Evolutionary conservation across 2,329 filamentous ascomycete species (phyloP).

Genomic region (Pseudogymnoascus sp.): DNA sequence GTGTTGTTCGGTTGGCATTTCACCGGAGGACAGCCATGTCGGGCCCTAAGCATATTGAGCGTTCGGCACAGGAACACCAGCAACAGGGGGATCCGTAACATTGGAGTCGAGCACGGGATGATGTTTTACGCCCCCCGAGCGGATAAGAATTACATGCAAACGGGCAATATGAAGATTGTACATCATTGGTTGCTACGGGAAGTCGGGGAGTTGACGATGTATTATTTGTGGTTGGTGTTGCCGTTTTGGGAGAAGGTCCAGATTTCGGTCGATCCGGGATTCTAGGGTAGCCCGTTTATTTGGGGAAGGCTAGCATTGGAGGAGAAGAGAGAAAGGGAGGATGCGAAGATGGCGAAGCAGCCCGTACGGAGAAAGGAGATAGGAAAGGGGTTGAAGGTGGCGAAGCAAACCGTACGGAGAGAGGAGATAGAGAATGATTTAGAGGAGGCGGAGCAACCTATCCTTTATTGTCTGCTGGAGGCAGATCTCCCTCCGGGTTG

Average conservation of each 20-base stretch:
- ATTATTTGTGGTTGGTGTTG: background rate
- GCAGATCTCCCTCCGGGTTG: too few relatives aligned
- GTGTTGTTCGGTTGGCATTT: background rate
- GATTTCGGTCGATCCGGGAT: background rate
- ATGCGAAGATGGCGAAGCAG: background rate
- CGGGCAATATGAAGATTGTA: background rate
- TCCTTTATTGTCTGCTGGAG: too few relatives aligned
- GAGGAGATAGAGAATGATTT: background rate
- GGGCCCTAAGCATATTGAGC: background rate
- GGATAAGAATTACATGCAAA: background rate
- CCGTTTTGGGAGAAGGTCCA: background rate
- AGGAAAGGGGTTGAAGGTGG: too few relatives aligned
- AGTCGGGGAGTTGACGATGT: background rate
- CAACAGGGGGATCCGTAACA: background rate
- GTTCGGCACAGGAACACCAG: background rate
- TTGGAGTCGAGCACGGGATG: background rate
- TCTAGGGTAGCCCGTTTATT: background rate
- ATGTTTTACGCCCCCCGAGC: background rate
- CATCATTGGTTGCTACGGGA: background rate
- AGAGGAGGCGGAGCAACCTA: background rate
- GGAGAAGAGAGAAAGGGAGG: background rate
- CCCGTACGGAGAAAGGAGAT: too few relatives aligned
- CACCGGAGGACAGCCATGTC: background rate
- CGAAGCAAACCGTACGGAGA: background rate
- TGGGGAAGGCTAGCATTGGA: background rate